These are phyloP conservation scores for Candida anglica DNA, from an alignment of 805 yeast genomes.

Conservation along the genomic window DNA sequence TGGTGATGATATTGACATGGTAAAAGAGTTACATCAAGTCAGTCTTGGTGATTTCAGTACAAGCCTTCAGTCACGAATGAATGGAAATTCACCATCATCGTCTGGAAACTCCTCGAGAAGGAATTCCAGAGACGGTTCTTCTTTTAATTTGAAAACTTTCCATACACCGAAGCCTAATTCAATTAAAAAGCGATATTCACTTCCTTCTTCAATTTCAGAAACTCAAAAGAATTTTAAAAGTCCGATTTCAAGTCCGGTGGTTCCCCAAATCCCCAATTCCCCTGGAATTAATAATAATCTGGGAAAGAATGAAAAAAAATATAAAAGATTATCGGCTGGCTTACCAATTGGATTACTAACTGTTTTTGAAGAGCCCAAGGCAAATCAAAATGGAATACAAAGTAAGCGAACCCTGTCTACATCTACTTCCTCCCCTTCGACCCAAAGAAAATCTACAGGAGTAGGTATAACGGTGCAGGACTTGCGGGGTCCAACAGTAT, in stretches of 20 bases:
- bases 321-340: slow-evolving; percentile 32
- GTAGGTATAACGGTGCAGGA: background rate
- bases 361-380: slow-evolving; percentile 30
- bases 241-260: slow-evolving; percentile 6
- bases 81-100: slow-evolving; percentile 8
- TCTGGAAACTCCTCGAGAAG: slow-evolving; percentile 16
- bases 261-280: slow-evolving; percentile 1
- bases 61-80: slow-evolving; percentile 8
- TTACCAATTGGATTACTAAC: slow-evolving; percentile 35
- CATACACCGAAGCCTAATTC: slow-evolving; percentile 19
- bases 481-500: slow-evolving; percentile 2
- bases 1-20: slow-evolving; percentile 22
- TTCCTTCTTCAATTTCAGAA: slow-evolving; percentile 8
- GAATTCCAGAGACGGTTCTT: slow-evolving; percentile 9
- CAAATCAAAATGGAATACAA: background rate
- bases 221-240: slow-evolving; percentile 3
- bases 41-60: slow-evolving; percentile 22
- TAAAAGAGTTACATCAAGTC: slow-evolving; percentile 28
- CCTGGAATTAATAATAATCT: slow-evolving; percentile 1
- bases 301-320: slow-evolving; percentile 15
- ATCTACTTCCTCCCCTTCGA: slow-evolving; percentile 1
- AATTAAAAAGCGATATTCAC: slow-evolving; percentile 21
- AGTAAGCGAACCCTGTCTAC: background rate
- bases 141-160: slow-evolving; percentile 28
- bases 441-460: background rate